Percentiles rank a stretch among this genome's conserved stretches.
Evolutionary conservation across 2,329 filamentous ascomycete species (phyloP).

Genomic region (Xylaria sp.): DNA sequence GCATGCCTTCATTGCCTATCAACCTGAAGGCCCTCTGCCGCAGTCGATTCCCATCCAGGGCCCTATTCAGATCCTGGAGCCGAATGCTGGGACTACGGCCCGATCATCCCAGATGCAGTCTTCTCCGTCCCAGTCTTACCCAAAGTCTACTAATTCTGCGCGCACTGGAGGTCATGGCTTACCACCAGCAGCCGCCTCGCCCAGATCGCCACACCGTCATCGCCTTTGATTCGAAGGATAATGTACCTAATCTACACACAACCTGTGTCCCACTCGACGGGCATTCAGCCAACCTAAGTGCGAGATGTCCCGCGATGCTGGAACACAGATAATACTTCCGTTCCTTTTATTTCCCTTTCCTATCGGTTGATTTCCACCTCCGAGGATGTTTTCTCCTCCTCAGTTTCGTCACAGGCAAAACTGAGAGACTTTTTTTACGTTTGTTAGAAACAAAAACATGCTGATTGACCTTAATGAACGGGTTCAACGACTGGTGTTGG

Average conservation of each 20-base stretch:
- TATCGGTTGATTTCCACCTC: background rate
- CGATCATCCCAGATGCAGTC: conserved; percentile 4
- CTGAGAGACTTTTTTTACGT: too few relatives aligned
- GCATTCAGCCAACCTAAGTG: conserved; percentile 2
- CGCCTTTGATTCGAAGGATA: conserved; percentile 6
- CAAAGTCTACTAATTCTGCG: conserved; percentile 16
- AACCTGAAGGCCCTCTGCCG: conserved; percentile 48
- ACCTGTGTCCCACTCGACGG: conserved; percentile 10
- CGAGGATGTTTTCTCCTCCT: background rate
- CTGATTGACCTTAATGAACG: too few relatives aligned
- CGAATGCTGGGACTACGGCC: conserved; percentile 21
- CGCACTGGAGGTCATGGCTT: conserved; percentile 25
- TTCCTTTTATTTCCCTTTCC: background rate
- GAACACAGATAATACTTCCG: conserved; percentile 7
- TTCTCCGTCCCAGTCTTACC: conserved; percentile 13
- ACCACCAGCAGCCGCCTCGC: conserved; percentile 23
- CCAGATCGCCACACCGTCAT: conserved; percentile 8
- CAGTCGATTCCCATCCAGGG: conserved; percentile 31
- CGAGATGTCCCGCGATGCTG: conserved; percentile 20
- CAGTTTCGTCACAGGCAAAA: background rate
- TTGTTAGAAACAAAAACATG: background rate
- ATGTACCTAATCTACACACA: conserved; percentile 11
- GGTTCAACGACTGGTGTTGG: background rate
- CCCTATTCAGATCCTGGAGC: conserved; percentile 26
- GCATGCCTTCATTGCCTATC: conserved; percentile 49